phyloP scores from a whole-genome alignment of 2,329 filamentous ascomycete species.

The Pseudogymnoascus sp. region DNA sequence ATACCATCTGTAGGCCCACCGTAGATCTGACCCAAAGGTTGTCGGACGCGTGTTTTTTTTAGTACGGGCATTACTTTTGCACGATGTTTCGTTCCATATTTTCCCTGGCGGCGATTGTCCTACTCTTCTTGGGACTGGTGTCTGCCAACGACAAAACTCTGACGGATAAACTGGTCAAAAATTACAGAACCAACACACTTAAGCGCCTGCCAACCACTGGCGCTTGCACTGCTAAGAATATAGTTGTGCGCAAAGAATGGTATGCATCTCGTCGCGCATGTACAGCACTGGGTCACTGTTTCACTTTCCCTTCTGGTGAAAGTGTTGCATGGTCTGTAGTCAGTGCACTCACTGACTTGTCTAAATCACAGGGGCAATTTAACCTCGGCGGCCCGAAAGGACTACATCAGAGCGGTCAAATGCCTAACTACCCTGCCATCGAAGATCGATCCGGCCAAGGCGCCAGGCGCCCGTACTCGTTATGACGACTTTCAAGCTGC shows the following conservation, averaged over 20 bases:
- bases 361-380: neutral
- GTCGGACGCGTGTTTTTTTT: neutral
- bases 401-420: conserved; percentile 23
- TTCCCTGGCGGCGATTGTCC: neutral
- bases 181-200: neutral
- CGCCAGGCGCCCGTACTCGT: conserved; percentile 22
- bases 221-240: conserved; percentile 12
- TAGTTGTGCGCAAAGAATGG: conserved; percentile 16
- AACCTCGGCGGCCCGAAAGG: neutral
- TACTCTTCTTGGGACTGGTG: neutral
- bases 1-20: neutral
- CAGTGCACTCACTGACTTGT: neutral
- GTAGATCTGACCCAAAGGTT: neutral
- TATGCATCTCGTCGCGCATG: neutral
- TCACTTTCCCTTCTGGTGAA: neutral
- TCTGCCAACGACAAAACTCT: neutral
- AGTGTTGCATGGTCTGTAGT: neutral
- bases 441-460: conserved; percentile 22
- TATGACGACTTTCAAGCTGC: conserved; percentile 35
- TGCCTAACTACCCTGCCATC: conserved; percentile 28
- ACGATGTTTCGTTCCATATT: neutral
- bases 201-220: neutral
- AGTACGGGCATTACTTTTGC: neutral
- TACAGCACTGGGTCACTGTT: neutral
- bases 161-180: neutral